These are phyloP conservation scores for Boletus speciosus DNA, from an alignment of 768 basidiomycete species.

Conservation along the genomic window DNA sequence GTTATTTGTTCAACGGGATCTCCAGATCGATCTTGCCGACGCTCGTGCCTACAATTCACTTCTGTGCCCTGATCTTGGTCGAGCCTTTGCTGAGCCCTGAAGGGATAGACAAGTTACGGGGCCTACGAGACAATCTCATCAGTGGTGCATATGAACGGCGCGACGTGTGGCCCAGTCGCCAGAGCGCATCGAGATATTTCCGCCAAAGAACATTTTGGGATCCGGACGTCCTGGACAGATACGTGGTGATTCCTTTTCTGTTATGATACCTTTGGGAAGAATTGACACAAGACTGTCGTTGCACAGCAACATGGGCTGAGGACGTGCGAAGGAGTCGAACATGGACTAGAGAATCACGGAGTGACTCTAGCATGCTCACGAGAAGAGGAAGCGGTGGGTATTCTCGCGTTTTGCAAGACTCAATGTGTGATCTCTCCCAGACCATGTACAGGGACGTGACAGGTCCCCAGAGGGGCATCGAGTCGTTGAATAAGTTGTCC, in stretches of 20 bases:
- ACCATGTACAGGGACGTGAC: slow-evolving; percentile 62
- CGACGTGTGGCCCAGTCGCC: slow-evolving; percentile 49
- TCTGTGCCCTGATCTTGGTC: slow-evolving; percentile 53
- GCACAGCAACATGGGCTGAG: slow-evolving; percentile 47
- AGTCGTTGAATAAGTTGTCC: slow-evolving; percentile 41
- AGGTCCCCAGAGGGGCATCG: slow-evolving; percentile 52
- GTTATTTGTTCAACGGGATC: not conserved
- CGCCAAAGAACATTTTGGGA: slow-evolving; percentile 48
- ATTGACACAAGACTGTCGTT: not conserved
- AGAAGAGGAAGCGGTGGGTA: slow-evolving; percentile 58
- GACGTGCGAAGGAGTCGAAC: slow-evolving; percentile 31
- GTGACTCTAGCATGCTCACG: slow-evolving; percentile 56
- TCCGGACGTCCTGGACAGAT: slow-evolving; percentile 45
- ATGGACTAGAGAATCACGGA: slow-evolving; percentile 30
- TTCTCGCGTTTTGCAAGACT: not conserved
- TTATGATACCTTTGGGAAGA: not conserved
- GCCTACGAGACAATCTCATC: slow-evolving; percentile 43
- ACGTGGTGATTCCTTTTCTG: slow-evolving; percentile 41
- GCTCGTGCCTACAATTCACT: slow-evolving; percentile 42
- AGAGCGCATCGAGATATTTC: slow-evolving; percentile 40
- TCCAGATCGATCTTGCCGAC: slow-evolving; percentile 52
- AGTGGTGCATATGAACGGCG: slow-evolving; percentile 46
- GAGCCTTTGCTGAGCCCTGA: slow-evolving; percentile 62
- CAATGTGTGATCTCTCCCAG: slow-evolving; percentile 28
- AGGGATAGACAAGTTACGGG: slow-evolving; percentile 39